phyloP scores from a whole-genome alignment of 306 rosid species.

The Castanea sativa region DNA sequence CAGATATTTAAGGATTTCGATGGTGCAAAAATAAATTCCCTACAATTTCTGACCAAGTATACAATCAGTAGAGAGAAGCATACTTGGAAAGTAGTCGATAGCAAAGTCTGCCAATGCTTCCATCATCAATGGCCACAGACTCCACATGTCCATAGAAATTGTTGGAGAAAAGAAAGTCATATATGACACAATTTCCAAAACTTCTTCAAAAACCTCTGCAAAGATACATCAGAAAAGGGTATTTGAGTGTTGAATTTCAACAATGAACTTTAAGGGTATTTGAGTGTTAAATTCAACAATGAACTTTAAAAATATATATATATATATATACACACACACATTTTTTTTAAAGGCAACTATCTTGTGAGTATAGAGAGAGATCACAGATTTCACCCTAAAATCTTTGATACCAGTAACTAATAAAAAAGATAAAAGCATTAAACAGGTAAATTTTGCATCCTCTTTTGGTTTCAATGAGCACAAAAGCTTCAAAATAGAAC shows the following conservation, averaged over 20 bases:
- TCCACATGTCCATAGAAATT: conserved; percentile 94
- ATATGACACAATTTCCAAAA: conserved; percentile 90
- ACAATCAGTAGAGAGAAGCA: conserved; percentile 6
- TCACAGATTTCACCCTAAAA: background rate
- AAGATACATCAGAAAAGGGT: conserved; percentile 7
- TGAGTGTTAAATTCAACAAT: no score
- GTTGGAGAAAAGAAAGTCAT: conserved; percentile 95
- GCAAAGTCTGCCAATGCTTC: conserved; percentile 94
- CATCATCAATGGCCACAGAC: conserved; percentile 97
- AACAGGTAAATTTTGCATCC: background rate
- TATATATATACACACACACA: no score
- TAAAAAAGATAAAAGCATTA: background rate
- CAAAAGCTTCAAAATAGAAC: background rate
- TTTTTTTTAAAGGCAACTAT: background rate
- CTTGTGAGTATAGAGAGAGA: background rate
- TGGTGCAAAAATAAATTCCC: background rate
- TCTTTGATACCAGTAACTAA: background rate
- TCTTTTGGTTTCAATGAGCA: background rate
- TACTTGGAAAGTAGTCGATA: conserved; percentile 88
- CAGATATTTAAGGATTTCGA: no score
- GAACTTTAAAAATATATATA: background rate
- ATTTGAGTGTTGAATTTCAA: background rate
- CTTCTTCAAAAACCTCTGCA: conserved; percentile 99
- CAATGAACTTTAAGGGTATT: background rate
- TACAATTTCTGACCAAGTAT: background rate